These are phyloP conservation scores for Psilocybe cyanescens DNA, from an alignment of 768 basidiomycete genomes.

Conservation along the genomic window DNA sequence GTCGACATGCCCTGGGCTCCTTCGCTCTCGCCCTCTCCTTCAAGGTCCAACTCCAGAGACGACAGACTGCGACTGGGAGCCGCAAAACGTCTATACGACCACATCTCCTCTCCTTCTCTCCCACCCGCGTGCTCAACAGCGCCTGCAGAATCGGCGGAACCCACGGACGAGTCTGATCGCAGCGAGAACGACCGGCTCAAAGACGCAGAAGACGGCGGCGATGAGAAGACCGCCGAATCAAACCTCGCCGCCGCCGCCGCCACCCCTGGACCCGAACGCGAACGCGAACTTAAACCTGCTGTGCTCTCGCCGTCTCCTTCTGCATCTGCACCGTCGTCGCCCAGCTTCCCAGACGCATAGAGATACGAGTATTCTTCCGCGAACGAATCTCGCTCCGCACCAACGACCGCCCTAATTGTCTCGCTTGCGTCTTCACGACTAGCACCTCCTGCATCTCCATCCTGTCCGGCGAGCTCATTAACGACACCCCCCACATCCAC, in stretches of 20 bases:
- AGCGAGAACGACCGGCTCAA: conserved; percentile 35
- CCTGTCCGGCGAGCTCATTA: not conserved
- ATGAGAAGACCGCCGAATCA: conserved; percentile 16
- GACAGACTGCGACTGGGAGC: conserved; percentile 16
- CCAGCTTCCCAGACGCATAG: not conserved
- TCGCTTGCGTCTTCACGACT: too few relatives aligned
- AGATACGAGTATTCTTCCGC: not conserved
- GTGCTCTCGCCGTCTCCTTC: not conserved
- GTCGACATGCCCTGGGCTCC: not conserved
- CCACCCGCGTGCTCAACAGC: conserved; percentile 6
- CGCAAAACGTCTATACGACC: conserved; percentile 5
- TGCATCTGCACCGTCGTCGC: not conserved
- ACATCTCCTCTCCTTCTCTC: not conserved
- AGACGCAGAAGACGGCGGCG: conserved; percentile 20
- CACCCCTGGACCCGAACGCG: not conserved
- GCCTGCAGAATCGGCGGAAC: conserved; percentile 29
- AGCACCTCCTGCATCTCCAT: too few relatives aligned
- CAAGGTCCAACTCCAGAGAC: conserved; percentile 21
- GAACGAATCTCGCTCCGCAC: not conserved
- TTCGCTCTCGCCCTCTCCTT: not conserved
- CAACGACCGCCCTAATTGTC: too few relatives aligned
- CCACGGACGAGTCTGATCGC: conserved; percentile 35
- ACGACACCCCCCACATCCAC: not conserved
- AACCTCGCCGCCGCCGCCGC: not conserved
- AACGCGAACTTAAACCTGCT: not conserved